These are phyloP conservation scores for Helotiales sp. DNA, from an alignment of 2,329 filamentous ascomycete species.

Conservation along the genomic window DNA sequence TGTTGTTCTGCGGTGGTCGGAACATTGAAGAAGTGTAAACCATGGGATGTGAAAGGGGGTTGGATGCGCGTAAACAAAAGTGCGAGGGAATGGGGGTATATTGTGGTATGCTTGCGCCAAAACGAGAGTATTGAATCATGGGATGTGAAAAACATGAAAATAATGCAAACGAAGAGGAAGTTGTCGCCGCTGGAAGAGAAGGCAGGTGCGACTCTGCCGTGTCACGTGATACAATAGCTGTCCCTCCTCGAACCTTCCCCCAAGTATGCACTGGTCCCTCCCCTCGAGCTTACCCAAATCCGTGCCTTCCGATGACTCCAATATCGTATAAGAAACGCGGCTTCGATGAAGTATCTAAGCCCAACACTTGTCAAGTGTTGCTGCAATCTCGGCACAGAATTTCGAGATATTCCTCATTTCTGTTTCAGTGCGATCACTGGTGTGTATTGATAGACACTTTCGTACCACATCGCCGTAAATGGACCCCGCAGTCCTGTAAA, in stretches of 20 bases:
- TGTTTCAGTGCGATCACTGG: constrained; percentile 19
- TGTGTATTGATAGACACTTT: constrained; percentile 24
- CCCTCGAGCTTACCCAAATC: too few species aligned
- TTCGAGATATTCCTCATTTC: constrained; percentile 22
- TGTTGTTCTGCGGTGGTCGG: not conserved
- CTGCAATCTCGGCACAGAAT: constrained; percentile 24
- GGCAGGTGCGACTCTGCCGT: too few species aligned
- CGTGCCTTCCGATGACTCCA: too few species aligned
- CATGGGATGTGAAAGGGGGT: not conserved
- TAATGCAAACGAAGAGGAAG: not conserved
- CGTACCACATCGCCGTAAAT: constrained; percentile 29
- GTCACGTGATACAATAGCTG: too few species aligned
- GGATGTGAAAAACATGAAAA: not conserved
- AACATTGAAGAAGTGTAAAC: not conserved
- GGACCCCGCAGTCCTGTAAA: constrained; percentile 22
- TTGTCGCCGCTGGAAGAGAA: not conserved
- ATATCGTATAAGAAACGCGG: too few species aligned
- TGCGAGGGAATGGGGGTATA: not conserved
- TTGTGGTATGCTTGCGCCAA: not conserved
- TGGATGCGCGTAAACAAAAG: not conserved
- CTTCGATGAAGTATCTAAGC: constrained; percentile 14
- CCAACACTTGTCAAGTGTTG: constrained; percentile 23
- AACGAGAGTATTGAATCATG: not conserved
- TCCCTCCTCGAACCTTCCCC: too few species aligned
- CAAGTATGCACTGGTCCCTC: too few species aligned